Percentiles rank a stretch among this genome's conserved stretches.
These are phyloP conservation scores for Corynespora cassiicola DNA, from an alignment of 2,329 filamentous ascomycete genomes.

Conservation along the genomic window DNA sequence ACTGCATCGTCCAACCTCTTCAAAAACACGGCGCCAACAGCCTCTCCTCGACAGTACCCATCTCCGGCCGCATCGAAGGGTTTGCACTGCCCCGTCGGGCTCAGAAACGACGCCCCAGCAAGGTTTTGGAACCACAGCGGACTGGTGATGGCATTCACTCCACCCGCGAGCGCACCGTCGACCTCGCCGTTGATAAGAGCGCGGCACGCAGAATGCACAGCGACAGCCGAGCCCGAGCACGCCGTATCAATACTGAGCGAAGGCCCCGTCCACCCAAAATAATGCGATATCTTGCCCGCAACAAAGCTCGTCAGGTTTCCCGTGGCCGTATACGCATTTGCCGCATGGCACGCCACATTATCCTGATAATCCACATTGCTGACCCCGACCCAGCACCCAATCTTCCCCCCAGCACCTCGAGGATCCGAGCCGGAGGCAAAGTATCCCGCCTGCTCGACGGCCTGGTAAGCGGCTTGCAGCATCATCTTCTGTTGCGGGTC, in stretches of 20 bases:
- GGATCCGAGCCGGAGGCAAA: conserved; percentile 55
- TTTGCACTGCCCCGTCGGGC: conserved; percentile 55
- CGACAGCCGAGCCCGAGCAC: conserved; percentile 34
- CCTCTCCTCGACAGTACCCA: conserved; percentile 62
- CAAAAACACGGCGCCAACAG: conserved; percentile 55
- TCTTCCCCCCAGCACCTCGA: no score
- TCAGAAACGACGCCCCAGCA: conserved; percentile 49
- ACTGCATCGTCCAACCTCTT: conserved; percentile 58
- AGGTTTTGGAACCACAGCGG: conserved; percentile 41
- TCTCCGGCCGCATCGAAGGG: conserved; percentile 48
- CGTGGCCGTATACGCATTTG: conserved; percentile 34
- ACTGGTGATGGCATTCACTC: conserved; percentile 39
- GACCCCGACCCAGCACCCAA: conserved; percentile 39
- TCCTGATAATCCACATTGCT: conserved; percentile 35
- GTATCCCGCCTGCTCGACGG: conserved; percentile 30
- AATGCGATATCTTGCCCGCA: conserved; percentile 25
- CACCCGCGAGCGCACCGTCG: conserved; percentile 41
- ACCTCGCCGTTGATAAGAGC: conserved; percentile 34
- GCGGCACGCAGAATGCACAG: conserved; percentile 31
- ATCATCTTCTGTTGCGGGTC: conserved; percentile 16
- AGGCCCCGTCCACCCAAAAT: conserved; percentile 35
- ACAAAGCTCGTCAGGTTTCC: conserved; percentile 26
- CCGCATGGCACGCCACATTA: conserved; percentile 31
- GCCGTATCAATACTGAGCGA: conserved; percentile 38
- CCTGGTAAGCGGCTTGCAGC: conserved; percentile 44